phyloP scores from a whole-genome alignment of 106 monocot genomes.

The Allium cepa region DNA sequence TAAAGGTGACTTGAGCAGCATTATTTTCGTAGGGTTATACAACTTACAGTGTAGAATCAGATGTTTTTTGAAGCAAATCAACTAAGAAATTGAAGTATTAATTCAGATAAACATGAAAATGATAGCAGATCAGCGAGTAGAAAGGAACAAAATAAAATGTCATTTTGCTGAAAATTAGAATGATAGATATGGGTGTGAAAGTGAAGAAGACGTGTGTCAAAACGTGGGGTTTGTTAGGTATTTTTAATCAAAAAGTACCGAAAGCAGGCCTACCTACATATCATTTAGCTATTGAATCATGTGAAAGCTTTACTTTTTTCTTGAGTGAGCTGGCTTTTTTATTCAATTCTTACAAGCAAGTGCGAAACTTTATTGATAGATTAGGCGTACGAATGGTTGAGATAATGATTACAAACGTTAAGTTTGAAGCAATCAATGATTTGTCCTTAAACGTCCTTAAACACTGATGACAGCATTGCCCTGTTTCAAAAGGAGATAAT shows the following conservation, averaged over 20 bases:
- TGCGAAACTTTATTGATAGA: background rate
- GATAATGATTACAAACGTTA: no score
- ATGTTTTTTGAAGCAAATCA: background rate
- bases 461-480: no score
- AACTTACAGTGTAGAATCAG: conserved; percentile 1
- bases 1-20: no score
- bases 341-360: conserved; percentile 3
- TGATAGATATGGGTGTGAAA: conserved; percentile 5
- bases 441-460: no score
- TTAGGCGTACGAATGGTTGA: no score
- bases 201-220: conserved; percentile 7
- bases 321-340: conserved; percentile 3
- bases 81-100: background rate
- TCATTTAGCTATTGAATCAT: conserved; percentile 5
- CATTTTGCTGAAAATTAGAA: background rate
- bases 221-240: conserved; percentile 5
- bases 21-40: background rate
- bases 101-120: background rate
- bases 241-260: background rate
- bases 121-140: background rate
- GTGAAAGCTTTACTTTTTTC: background rate
- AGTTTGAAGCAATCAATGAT: no score
- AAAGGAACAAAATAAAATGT: background rate
- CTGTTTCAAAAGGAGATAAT: no score
- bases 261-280: background rate